Base-by-base conservation (phyloP, 257 asterid species). In the Scutellaria minor region DNA sequence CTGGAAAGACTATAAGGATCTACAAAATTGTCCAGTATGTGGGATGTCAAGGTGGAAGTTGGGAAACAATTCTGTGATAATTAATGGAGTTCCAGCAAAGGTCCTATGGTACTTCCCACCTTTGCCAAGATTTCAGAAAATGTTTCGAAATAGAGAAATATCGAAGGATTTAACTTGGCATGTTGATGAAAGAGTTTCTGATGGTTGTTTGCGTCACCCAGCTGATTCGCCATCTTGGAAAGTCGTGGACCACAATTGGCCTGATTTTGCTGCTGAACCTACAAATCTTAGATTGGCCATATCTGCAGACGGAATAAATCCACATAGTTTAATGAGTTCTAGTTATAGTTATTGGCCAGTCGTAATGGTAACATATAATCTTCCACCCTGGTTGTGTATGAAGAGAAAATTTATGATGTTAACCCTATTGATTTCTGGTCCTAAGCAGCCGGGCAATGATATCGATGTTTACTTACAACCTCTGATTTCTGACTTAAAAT, bases 271-370 rank as follows among this genome's bases (percentile, higher is more conserved):
- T 52, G 1, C 22, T 5, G 57, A 52, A 6, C 7, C 57, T 13
- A n/a, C 27, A 52, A 52, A 52, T 52, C 24, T 14, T 6, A 52
- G 57, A 52, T 52, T 52, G 24, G 57, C 27, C 57, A 14, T 47
- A 47, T 47, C 15, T 6, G 53, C 14, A 9, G 53, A 47, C 11
- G 4, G 35, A 3, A 27, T 27, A 27, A 27, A 27, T 27, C 35
- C 35, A 1, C 1, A 27, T 27, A 27, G 35, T 27, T 27, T 27
- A 27, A 27, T 27, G 35, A 27, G 35, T 27, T 27, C 35, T 27
- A 27, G 35, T 27, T 66, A 66, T n/a, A 50, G 72, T 31, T 66
- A 61, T 66, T 50, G 48, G 72, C 72, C 7, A n/a, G 35, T 66
- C 3, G 11, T 66, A 7, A 9, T 66, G 6, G 60, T 66, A 3